Evolutionary conservation across 345 rosid genomes (phyloP).

Genomic region (Linum lewisii): DNA sequence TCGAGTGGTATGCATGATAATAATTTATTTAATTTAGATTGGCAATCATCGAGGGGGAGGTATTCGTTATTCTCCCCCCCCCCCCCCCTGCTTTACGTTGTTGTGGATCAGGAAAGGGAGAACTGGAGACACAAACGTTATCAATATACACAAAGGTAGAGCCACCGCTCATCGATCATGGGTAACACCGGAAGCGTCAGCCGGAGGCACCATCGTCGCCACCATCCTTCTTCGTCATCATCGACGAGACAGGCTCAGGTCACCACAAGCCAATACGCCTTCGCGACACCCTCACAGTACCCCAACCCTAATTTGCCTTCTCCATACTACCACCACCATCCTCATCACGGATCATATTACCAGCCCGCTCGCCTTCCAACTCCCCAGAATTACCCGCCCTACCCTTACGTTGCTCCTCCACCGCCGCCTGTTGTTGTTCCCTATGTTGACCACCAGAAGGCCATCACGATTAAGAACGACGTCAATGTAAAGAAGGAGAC

Average conservation of each 20-base stretch:
- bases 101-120: background rate
- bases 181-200: background rate
- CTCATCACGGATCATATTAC: constrained; percentile 28
- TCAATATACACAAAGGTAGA: too few species aligned
- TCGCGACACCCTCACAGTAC: constrained; percentile 35
- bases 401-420: constrained; percentile 33
- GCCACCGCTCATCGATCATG: background rate
- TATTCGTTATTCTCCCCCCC: too few species aligned
- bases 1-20: too few species aligned
- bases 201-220: constrained; percentile 4
- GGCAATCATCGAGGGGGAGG: too few species aligned
- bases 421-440: constrained; percentile 35
- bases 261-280: constrained; percentile 27
- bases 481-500: constrained; percentile 80
- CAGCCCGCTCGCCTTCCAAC: constrained; percentile 50
- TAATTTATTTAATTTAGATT: too few species aligned
- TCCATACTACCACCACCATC: constrained; percentile 42
- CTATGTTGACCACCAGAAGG: constrained; percentile 72
- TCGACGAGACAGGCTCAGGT: constrained; percentile 10
- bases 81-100: too few species aligned
- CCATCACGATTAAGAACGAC: constrained; percentile 63
- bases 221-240: constrained; percentile 12
- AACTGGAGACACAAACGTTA: too few species aligned
- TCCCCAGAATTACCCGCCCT: constrained; percentile 41
- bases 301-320: constrained; percentile 22